These are phyloP conservation scores for carrot (Daucus carota) DNA, from an alignment of 129 eudicot genomes.

Conservation along the genomic window DNA sequence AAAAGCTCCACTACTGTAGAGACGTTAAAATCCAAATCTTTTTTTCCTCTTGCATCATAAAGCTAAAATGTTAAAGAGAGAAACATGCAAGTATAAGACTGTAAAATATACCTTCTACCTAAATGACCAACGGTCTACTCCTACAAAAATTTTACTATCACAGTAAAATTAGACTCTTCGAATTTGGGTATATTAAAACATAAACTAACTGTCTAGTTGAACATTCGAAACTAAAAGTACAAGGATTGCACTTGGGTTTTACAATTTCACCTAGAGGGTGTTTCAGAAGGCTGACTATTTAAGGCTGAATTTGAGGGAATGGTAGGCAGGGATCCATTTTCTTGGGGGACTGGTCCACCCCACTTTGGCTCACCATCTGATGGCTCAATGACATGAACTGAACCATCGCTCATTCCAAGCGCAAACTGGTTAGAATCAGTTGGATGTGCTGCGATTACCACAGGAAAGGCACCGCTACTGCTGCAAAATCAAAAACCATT, in stretches of 20 bases:
- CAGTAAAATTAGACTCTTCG: background rate
- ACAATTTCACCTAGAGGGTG: slow-evolving; percentile 60
- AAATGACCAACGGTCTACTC: background rate
- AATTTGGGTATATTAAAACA: background rate
- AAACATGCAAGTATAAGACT: background rate
- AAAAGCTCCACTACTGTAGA: background rate
- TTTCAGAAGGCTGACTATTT: slow-evolving; percentile 83
- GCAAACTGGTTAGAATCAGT: slow-evolving; percentile 68
- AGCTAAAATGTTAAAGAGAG: background rate
- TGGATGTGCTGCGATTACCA: slow-evolving; percentile 73
- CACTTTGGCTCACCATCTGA: slow-evolving; percentile 67
- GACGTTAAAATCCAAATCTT: too few relatives aligned
- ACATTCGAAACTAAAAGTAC: background rate
- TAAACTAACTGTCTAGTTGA: background rate
- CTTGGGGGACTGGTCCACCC: slow-evolving; percentile 53
- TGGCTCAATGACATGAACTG: slow-evolving; percentile 75
- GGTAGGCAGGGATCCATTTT: slow-evolving; percentile 48
- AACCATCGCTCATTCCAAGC: slow-evolving; percentile 79
- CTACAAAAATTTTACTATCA: slow-evolving; percentile 3
- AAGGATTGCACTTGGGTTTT: background rate
- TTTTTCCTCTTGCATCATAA: background rate
- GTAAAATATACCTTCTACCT: background rate
- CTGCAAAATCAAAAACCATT: slow-evolving; percentile 23
- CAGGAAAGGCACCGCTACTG: slow-evolving; percentile 49
- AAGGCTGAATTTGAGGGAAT: slow-evolving; percentile 61